Conservation (phyloP, 495 filamentous ascomycete species). For the Jackrogersella minutella region DNA sequence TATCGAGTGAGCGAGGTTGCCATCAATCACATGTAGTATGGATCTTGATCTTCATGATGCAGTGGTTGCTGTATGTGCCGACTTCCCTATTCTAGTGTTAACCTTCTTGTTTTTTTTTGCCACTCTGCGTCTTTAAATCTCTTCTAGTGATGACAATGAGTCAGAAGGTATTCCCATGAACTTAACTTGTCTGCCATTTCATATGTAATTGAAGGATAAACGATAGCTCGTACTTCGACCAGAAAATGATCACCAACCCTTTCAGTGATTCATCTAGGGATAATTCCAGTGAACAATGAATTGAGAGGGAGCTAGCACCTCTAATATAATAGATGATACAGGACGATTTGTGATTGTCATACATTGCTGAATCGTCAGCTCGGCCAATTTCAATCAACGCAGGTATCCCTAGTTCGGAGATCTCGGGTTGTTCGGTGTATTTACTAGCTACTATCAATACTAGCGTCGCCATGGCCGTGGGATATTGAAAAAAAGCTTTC, state of each 20-base stretch:
- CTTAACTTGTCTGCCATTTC: background rate
- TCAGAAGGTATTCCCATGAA: background rate
- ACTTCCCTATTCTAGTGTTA: background rate
- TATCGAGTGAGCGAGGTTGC: too few species aligned
- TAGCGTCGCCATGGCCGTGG: background rate
- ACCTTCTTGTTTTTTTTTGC: background rate
- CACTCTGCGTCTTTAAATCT: too few species aligned
- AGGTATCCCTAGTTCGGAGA: background rate
- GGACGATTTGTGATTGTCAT: background rate
- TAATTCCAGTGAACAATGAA: background rate
- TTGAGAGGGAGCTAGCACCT: background rate
- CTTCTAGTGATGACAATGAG: background rate
- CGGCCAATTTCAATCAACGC: background rate
- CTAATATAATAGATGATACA: too few species aligned
- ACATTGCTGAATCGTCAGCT: too few species aligned
- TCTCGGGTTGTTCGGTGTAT: constrained; percentile 3
- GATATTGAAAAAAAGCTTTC: background rate
- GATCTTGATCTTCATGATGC: too few species aligned
- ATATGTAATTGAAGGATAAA: background rate
- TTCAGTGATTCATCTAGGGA: background rate
- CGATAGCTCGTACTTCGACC: background rate
- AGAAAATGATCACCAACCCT: background rate
- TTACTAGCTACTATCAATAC: background rate
- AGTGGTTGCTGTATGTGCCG: too few species aligned
- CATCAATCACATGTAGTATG: too few species aligned